Evolutionary conservation across 257 asterid genomes (phyloP).

Genomic region (Ehretia macrophylla): DNA sequence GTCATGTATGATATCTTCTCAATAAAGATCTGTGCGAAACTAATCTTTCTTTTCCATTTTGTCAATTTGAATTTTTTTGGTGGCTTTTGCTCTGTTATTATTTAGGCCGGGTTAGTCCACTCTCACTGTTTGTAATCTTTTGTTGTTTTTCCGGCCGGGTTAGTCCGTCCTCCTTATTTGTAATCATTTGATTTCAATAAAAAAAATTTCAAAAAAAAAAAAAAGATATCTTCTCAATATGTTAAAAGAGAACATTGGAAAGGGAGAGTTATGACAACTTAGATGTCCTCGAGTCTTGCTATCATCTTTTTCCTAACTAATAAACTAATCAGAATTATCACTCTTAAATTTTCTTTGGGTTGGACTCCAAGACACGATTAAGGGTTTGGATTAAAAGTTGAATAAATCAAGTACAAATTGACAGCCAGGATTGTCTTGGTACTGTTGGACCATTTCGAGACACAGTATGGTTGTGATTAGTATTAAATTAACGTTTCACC

Average conservation of each 20-base stretch:
- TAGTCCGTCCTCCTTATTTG: too few relatives aligned
- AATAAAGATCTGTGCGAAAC: too few relatives aligned
- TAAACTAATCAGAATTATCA: conserved; percentile 9
- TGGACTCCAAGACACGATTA: conserved; percentile 6
- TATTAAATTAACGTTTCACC: neutral
- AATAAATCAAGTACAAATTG: conserved; percentile 18
- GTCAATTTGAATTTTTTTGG: too few relatives aligned
- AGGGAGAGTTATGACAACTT: conserved; percentile 32
- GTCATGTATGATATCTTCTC: too few relatives aligned
- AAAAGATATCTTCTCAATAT: too few relatives aligned
- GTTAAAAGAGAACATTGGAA: neutral
- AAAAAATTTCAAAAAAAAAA: too few relatives aligned
- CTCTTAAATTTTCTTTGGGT: neutral
- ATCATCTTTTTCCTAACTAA: conserved; percentile 12
- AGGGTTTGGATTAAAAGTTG: conserved; percentile 13
- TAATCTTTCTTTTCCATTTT: too few relatives aligned
- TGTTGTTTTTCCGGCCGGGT: too few relatives aligned
- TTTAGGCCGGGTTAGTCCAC: too few relatives aligned
- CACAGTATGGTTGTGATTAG: neutral
- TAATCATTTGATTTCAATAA: too few relatives aligned
- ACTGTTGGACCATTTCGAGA: conserved; percentile 23
- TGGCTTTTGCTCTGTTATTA: too few relatives aligned
- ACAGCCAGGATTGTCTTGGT: conserved; percentile 34
- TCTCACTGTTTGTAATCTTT: too few relatives aligned
- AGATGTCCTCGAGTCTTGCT: conserved; percentile 4